These are phyloP conservation scores for Euphorbia pulcherrima DNA, from an alignment of 345 rosid genomes.

Conservation along the genomic window DNA sequence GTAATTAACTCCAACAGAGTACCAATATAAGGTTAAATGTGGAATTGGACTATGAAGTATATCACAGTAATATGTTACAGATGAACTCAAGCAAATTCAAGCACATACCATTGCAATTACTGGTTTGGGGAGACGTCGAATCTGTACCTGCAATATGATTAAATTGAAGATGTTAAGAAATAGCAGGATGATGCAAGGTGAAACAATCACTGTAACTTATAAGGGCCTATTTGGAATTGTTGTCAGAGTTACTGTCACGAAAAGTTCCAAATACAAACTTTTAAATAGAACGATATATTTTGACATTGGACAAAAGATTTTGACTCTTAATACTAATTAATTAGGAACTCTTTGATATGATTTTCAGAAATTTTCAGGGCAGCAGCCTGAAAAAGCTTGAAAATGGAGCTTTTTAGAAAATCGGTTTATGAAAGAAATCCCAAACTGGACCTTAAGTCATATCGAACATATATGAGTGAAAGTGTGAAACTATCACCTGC, in stretches of 20 bases:
- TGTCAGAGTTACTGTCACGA: no score
- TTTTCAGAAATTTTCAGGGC: no score
- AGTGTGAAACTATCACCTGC: constrained; percentile 43
- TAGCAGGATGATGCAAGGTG: not conserved
- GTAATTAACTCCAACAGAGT: constrained; percentile 9
- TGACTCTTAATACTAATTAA: no score
- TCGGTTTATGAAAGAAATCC: no score
- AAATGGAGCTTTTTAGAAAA: no score
- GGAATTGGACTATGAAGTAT: not conserved
- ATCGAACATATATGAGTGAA: not conserved
- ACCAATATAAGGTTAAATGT: not conserved
- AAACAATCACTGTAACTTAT: no score
- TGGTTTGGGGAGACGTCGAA: constrained; percentile 91
- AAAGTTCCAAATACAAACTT: no score
- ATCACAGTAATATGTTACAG: not conserved
- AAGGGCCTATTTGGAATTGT: no score
- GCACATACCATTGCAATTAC: constrained; percentile 82
- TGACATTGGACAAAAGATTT: no score
- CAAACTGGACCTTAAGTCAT: not conserved
- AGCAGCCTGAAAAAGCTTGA: no score
- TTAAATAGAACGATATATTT: no score
- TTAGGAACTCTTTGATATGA: no score
- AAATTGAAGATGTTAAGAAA: constrained; percentile 1
- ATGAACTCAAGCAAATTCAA: constrained; percentile 2
- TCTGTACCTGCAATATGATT: constrained; percentile 55